Percentiles rank a stretch among this genome's conserved stretches.
These are phyloP conservation scores for Pharnaceum exiguum DNA, from an alignment of 148 eudicot genomes.

Conservation along the genomic window DNA sequence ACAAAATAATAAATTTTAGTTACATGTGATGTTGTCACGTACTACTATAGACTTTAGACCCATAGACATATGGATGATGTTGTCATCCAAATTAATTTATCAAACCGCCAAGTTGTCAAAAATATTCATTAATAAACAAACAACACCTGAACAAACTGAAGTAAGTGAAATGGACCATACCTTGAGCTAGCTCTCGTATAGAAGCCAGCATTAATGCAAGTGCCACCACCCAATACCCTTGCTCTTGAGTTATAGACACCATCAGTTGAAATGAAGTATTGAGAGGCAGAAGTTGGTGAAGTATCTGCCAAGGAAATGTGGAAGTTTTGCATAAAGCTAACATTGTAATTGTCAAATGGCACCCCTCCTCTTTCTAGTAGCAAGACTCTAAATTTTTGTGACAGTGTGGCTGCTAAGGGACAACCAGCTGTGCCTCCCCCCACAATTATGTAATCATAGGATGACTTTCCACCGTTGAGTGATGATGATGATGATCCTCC, in stretches of 20 bases:
- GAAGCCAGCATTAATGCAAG: conserved; percentile 91
- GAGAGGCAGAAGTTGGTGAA: conserved; percentile 72
- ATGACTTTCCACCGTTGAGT: not conserved
- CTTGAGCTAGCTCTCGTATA: conserved; percentile 87
- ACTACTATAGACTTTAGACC: no score
- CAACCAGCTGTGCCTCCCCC: conserved; percentile 99
- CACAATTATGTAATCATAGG: conserved; percentile 74
- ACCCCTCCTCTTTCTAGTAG: conserved; percentile 85
- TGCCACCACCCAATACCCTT: conserved; percentile 82
- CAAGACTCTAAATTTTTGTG: conserved; percentile 58
- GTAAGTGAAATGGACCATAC: conserved; percentile 26
- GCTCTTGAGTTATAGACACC: conserved; percentile 87
- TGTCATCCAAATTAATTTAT: no score
- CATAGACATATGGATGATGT: no score
- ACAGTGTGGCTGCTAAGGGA: conserved; percentile 78
- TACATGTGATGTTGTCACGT: no score
- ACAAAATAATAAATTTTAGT: no score
- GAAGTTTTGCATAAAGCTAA: conserved; percentile 65
- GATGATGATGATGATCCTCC: conserved; percentile 3
- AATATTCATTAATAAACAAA: not conserved
- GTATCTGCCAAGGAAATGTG: conserved; percentile 74
- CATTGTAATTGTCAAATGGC: conserved; percentile 66
- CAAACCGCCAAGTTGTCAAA: no score
- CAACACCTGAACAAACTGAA: not conserved
- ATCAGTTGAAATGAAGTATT: conserved; percentile 69